These are phyloP conservation scores for Pholiota adiposa DNA, from an alignment of 1,284 basidiomycete genomes.

Conservation along the genomic window DNA sequence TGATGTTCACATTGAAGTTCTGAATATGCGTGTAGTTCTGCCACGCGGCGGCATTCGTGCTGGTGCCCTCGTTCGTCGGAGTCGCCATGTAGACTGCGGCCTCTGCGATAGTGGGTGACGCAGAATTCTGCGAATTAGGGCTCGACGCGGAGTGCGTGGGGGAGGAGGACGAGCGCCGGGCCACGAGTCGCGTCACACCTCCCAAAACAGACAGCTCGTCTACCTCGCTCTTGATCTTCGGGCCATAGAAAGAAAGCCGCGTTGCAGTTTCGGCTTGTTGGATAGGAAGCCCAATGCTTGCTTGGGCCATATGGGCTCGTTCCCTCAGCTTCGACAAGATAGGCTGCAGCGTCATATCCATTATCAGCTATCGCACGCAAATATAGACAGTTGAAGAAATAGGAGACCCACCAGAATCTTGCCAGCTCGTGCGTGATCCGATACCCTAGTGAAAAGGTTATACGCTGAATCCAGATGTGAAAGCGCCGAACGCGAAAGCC, in stretches of 20 bases:
- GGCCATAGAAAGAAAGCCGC: slow-evolving; percentile 32
- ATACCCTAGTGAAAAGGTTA: slow-evolving; percentile 57
- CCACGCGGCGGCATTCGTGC: slow-evolving; percentile 26
- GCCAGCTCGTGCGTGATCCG: slow-evolving; percentile 52
- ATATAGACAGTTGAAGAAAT: neutral
- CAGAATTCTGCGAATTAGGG: slow-evolving; percentile 39
- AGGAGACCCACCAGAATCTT: slow-evolving; percentile 58
- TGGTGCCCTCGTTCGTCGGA: slow-evolving; percentile 18
- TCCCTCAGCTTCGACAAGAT: slow-evolving; percentile 61
- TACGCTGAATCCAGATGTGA: slow-evolving; percentile 65
- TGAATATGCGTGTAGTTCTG: slow-evolving; percentile 36
- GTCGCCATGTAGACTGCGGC: slow-evolving; percentile 21
- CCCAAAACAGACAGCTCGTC: slow-evolving; percentile 63
- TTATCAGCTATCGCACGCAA: neutral
- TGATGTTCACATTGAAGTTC: slow-evolving; percentile 34
- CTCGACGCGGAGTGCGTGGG: slow-evolving; percentile 45
- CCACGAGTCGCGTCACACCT: slow-evolving; percentile 63
- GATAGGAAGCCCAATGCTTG: slow-evolving; percentile 14
- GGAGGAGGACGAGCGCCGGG: slow-evolving; percentile 52
- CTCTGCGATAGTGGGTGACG: slow-evolving; percentile 27
- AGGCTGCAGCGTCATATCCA: slow-evolving; percentile 43
- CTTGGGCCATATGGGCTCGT: slow-evolving; percentile 45
- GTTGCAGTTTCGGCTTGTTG: slow-evolving; percentile 29
- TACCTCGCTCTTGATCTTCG: slow-evolving; percentile 55
- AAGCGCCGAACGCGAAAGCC: slow-evolving; percentile 62